Percentiles rank a stretch among this genome's conserved stretches.
phyloP scores from a whole-genome alignment of 371 early-diverging fungal species.

The Circinella umbellata region DNA sequence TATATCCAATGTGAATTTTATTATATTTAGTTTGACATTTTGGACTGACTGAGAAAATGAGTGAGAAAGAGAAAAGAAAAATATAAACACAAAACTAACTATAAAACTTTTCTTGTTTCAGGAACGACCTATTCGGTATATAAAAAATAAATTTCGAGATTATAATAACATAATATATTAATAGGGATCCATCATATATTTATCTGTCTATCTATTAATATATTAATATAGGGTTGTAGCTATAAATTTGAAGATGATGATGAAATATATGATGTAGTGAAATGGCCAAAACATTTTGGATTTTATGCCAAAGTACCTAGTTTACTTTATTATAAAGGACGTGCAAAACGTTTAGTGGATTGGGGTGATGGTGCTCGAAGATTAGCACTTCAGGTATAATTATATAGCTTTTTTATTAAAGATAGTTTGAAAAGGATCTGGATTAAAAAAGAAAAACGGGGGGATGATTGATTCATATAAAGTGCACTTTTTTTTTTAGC shows the following conservation, averaged over 20 bases:
- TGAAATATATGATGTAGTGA: constrained; percentile 28
- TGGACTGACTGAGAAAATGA: too few species aligned
- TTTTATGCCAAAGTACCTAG: constrained; percentile 38
- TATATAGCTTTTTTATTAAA: too few species aligned
- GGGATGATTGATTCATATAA: neutral
- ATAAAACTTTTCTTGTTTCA: neutral
- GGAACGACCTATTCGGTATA: constrained; percentile 30
- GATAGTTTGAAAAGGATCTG: neutral
- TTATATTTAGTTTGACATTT: too few species aligned
- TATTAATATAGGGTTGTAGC: constrained; percentile 28
- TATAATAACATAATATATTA: too few species aligned
- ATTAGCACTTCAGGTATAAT: constrained; percentile 39
- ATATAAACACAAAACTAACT: too few species aligned
- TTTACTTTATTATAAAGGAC: constrained; percentile 26
- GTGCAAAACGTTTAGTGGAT: constrained; percentile 28
- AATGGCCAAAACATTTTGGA: constrained; percentile 33
- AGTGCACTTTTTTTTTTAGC: constrained; percentile 6
- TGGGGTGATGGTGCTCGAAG: constrained; percentile 58
- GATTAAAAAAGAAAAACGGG: too few species aligned
- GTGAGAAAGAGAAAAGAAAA: too few species aligned
- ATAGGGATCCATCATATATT: too few species aligned
- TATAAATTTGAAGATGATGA: constrained; percentile 24
- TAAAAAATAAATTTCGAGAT: neutral
- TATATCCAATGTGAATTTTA: too few species aligned
- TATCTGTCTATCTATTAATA: neutral